A percentile compares a stretch with the other conserved stretches of the same genome.
These are phyloP conservation scores for Colletotrichum sp. DNA, from an alignment of 2,329 filamentous ascomycete genomes.

Conservation along the genomic window DNA sequence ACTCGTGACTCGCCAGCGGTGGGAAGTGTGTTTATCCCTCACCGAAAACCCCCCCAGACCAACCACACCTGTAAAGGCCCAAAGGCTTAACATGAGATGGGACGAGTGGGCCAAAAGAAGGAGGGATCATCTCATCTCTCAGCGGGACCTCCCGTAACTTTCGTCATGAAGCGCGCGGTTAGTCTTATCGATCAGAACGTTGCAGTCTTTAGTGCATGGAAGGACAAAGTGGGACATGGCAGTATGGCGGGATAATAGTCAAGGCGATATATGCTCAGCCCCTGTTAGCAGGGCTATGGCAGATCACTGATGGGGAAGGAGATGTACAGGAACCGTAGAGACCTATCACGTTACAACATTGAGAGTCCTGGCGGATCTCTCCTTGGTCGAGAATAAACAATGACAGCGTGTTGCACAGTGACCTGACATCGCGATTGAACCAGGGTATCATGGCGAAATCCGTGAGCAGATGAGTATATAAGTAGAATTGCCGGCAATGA, in stretches of 20 bases:
- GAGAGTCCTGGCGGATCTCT: background rate
- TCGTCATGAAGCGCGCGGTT: conserved; percentile 18
- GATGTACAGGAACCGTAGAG: background rate
- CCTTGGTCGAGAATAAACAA: background rate
- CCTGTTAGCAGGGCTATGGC: background rate
- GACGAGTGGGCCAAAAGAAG: background rate
- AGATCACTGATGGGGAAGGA: background rate
- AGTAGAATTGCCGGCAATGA: background rate
- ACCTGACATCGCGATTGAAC: background rate
- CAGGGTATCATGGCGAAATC: background rate
- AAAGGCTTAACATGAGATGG: background rate
- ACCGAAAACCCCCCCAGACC: background rate
- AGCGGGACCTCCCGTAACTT: background rate
- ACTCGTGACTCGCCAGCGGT: background rate
- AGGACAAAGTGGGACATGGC: background rate
- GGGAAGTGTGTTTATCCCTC: background rate
- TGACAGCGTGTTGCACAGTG: background rate
- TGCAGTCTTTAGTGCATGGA: background rate
- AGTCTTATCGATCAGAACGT: background rate
- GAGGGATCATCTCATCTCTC: background rate
- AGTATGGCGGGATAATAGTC: background rate
- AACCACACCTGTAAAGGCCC: background rate
- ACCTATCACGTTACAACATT: background rate
- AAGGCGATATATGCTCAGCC: background rate
- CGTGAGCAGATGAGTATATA: background rate